Evolutionary conservation across 2,329 filamentous ascomycete species (phyloP).

Genomic region (Phyllosticta citriasiana): DNA sequence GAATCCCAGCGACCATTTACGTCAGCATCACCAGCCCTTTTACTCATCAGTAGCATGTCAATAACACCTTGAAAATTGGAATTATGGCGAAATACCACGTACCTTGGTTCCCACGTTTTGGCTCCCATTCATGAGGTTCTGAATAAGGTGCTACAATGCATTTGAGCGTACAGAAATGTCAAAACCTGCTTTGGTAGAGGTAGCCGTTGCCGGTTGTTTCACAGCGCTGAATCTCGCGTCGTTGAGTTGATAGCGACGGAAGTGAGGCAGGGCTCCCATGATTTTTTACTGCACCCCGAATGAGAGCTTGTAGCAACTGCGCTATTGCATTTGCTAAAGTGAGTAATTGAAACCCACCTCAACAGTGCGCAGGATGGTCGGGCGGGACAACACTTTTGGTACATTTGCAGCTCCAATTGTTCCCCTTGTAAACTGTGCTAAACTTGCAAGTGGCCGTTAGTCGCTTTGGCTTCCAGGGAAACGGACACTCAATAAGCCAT

Average conservation of each 20-base stretch:
- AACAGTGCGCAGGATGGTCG: too few species aligned
- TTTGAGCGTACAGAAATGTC: neutral
- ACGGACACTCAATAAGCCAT: neutral
- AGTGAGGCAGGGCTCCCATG: neutral
- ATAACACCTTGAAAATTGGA: too few species aligned
- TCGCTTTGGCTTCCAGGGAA: neutral
- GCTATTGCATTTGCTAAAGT: neutral
- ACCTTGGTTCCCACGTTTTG: too few species aligned
- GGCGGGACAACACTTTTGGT: too few species aligned
- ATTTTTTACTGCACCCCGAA: neutral
- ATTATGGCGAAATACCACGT: too few species aligned
- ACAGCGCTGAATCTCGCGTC: neutral
- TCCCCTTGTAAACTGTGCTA: too few species aligned
- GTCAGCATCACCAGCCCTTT: too few species aligned
- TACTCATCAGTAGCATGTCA: too few species aligned
- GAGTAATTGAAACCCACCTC: neutral
- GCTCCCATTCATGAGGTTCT: neutral
- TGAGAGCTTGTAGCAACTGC: neutral
- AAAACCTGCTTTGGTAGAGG: neutral
- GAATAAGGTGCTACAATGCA: neutral
- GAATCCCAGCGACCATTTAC: too few species aligned
- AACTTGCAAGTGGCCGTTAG: neutral
- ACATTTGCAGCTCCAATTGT: too few species aligned
- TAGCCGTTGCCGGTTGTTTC: neutral
- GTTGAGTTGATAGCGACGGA: neutral